A percentile compares a stretch with the other conserved stretches of the same genome.
Conservation (phyloP, 1,284 basidiomycete species). For the Fomes fomentarius region DNA sequence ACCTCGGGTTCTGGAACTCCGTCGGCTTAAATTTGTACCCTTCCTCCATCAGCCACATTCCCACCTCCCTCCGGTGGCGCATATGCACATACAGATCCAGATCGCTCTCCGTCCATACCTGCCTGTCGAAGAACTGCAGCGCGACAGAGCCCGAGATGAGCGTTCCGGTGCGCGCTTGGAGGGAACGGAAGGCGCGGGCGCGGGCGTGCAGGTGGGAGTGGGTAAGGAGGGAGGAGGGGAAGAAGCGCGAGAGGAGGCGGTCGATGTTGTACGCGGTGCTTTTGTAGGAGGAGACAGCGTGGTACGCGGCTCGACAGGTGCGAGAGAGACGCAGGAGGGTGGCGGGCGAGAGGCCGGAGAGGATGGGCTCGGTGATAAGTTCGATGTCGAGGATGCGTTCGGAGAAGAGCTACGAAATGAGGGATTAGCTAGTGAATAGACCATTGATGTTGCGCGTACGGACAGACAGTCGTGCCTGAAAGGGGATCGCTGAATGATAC, state of each 20-base stretch:
- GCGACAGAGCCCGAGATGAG: conserved; percentile 54
- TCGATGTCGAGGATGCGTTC: conserved; percentile 31
- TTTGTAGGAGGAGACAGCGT: conserved; percentile 25
- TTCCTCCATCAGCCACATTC: conserved; percentile 21
- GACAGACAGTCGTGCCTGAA: no score
- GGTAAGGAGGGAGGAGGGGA: conserved; percentile 28
- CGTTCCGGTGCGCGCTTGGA: conserved; percentile 46
- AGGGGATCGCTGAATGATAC: no score
- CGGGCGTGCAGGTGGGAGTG: conserved; percentile 10
- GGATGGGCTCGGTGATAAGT: conserved; percentile 33
- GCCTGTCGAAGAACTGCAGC: conserved; percentile 51
- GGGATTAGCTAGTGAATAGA: not conserved
- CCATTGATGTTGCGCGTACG: not conserved
- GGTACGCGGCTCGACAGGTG: conserved; percentile 23
- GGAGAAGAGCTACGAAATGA: conserved; percentile 18
- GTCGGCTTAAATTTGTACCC: conserved; percentile 27
- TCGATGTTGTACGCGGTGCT: conserved; percentile 30
- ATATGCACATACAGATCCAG: conserved; percentile 49
- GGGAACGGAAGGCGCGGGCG: conserved; percentile 40
- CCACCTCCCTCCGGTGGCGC: conserved; percentile 22
- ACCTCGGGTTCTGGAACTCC: conserved; percentile 21
- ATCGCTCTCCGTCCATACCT: conserved; percentile 47
- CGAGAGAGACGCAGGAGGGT: conserved; percentile 26
- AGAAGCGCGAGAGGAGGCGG: conserved; percentile 30
- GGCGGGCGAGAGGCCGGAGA: conserved; percentile 21